Evolutionary conservation across 805 yeast species (phyloP).

Genomic region (Yarrowia sp.): DNA sequence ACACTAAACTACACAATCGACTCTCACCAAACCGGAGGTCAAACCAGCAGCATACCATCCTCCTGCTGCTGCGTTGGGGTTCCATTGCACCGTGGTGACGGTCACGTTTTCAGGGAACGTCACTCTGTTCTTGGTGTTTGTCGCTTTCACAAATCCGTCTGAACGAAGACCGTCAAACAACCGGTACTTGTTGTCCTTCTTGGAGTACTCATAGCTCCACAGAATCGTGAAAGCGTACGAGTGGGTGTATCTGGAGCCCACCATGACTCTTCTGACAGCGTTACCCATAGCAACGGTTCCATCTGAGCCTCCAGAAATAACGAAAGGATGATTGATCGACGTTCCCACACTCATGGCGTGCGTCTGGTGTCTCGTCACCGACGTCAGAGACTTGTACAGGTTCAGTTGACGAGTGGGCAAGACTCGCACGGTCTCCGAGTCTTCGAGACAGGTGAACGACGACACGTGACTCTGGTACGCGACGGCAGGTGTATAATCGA

Average conservation of each 20-base stretch:
- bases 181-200: slow-evolving; percentile 50
- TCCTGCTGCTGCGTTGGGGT: slow-evolving; percentile 55
- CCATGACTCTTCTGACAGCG: slow-evolving; percentile 48
- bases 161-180: slow-evolving; percentile 54
- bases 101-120: slow-evolving; percentile 58
- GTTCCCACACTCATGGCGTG: slow-evolving; percentile 53
- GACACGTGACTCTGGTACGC: slow-evolving; percentile 45
- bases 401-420: slow-evolving; percentile 51
- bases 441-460: slow-evolving; percentile 55
- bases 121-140: slow-evolving; percentile 43
- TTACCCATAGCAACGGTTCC: slow-evolving; percentile 57
- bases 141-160: slow-evolving; percentile 47
- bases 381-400: slow-evolving; percentile 46
- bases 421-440: slow-evolving; percentile 51
- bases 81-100: slow-evolving; percentile 65
- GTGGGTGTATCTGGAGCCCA: slow-evolving; percentile 44
- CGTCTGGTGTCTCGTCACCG: slow-evolving; percentile 54
- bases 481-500: slow-evolving; percentile 47
- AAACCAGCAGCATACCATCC: slow-evolving; percentile 63
- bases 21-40: slow-evolving; percentile 58
- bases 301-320: slow-evolving; percentile 59
- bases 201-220: slow-evolving; percentile 53
- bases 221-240: slow-evolving; percentile 43
- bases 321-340: slow-evolving; percentile 57
- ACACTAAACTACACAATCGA: slow-evolving; percentile 44